Evolutionary conservation across 139 green algal genomes (phyloP), one percentile per base, ranked within the genome.

Genomic region (Chlamydomonas sp.): DNA sequence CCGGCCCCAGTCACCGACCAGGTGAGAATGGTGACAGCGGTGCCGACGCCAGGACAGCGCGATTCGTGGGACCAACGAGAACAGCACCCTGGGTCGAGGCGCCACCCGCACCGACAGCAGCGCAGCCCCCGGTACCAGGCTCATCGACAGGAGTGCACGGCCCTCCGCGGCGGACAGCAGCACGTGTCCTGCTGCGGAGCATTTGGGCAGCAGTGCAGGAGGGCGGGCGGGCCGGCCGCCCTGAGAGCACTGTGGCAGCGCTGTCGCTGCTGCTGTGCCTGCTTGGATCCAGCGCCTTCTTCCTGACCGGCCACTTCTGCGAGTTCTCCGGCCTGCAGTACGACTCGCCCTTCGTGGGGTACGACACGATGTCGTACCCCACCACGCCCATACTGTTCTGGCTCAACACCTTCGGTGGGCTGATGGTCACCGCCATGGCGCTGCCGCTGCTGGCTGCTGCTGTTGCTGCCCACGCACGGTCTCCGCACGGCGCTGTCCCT

Each of bases 311-410:
- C 14, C 97, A 99, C 92, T 95, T 97, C n/a, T 99, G 96, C 90
- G 94, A 98, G 88, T 99, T 99, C 85, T 94, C 94, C 8, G 96
- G 96, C 20, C 89, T 99, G 72, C 94, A 98, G 77, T 99, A 97
- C 89, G 94, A 93, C 15, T 95, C 96, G 79, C 95, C 93, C 0
- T 99, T 98, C 89, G 94, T 98, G n/a, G 96, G 97, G n/a, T 95
- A 92, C 16, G 84, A 91, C 1, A 81, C 92, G 9, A 97, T 97
- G 85, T 77, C 93, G 78, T 94, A 93, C 82, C 84, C 76, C 14
- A 81, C 80, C 2, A 95, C 92, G 6, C 95, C 85, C 15, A 61
- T 86, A 1, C 89, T 98, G 74, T 85, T 99, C 73, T 84, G 91
- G 57, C 63, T 96, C 69, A 96, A 99, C 91, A 98, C 96, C 0